These are phyloP conservation scores for Trichoderma sp. DNA, from an alignment of 2,329 filamentous ascomycete genomes.

Conservation along the genomic window DNA sequence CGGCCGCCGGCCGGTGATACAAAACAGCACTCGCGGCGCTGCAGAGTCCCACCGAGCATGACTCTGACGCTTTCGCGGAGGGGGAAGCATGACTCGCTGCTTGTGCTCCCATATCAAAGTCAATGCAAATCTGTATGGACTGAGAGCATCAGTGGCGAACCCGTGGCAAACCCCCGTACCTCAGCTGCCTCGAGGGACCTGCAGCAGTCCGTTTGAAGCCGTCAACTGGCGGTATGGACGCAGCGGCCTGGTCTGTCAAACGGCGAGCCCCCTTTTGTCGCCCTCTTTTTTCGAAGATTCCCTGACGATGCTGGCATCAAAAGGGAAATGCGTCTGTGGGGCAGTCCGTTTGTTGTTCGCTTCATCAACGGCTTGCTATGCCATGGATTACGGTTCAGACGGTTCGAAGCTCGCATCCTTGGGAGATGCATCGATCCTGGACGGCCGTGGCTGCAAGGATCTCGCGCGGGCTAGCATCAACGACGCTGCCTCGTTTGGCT, in stretches of 20 bases:
- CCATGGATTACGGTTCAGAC: background rate
- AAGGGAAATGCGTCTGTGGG: conserved; percentile 3
- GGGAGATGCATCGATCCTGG: conserved; percentile 20
- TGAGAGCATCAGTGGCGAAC: background rate
- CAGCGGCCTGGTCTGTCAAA: conserved; percentile 3
- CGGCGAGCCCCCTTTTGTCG: conserved; percentile 3
- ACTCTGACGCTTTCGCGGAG: conserved; percentile 7
- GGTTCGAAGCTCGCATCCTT: conserved; percentile 1
- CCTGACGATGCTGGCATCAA: background rate
- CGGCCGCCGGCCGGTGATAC: conserved; percentile 25
- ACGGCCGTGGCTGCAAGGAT: conserved; percentile 7
- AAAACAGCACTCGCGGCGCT: conserved; percentile 1
- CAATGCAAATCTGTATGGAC: background rate
- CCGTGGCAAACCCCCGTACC: conserved; percentile 3
- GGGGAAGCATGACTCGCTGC: conserved; percentile 13
- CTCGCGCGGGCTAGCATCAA: background rate
- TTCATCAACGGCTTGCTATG: background rate
- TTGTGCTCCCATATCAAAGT: conserved; percentile 1
- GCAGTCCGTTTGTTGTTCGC: background rate
- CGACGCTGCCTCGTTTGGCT: conserved; percentile 5
- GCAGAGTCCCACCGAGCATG: conserved; percentile 20
- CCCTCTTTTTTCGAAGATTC: conserved; percentile 10
- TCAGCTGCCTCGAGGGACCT: conserved; percentile 4
- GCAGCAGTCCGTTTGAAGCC: background rate
- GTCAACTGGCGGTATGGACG: background rate